Evolutionary conservation across 1,284 basidiomycete genomes (phyloP).

Genomic region (Boletellus deceptivus): DNA sequence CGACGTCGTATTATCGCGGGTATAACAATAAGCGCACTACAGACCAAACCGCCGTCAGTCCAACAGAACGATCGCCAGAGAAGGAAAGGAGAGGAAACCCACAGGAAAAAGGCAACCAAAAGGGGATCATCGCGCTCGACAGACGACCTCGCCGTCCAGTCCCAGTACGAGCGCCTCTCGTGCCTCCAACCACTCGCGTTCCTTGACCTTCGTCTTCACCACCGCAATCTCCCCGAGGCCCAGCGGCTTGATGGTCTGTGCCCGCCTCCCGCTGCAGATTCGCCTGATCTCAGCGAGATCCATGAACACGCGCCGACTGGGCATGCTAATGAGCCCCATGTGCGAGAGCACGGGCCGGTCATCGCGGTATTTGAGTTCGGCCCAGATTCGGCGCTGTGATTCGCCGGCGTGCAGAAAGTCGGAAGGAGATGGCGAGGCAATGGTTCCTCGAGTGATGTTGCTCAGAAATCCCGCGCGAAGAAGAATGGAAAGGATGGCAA

Average conservation of each 20-base stretch:
- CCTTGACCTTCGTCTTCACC: slow-evolving; percentile 65
- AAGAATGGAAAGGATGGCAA: slow-evolving; percentile 81
- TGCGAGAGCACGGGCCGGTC: slow-evolving; percentile 75
- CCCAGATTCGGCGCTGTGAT: slow-evolving; percentile 78
- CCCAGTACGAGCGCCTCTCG: slow-evolving; percentile 58
- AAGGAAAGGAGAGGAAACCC: not conserved
- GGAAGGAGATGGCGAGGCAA: slow-evolving; percentile 58
- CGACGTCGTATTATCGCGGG: not conserved
- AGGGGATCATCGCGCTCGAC: slow-evolving; percentile 56
- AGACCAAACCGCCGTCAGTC: slow-evolving; percentile 1
- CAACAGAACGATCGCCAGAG: not conserved
- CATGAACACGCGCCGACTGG: slow-evolving; percentile 62
- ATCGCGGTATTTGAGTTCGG: slow-evolving; percentile 85
- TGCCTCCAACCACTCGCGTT: slow-evolving; percentile 64
- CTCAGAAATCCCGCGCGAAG: slow-evolving; percentile 85
- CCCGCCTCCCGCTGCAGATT: slow-evolving; percentile 72
- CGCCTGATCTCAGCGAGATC: slow-evolving; percentile 66
- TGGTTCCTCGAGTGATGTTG: slow-evolving; percentile 77
- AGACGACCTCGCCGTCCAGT: slow-evolving; percentile 70
- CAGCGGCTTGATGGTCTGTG: slow-evolving; percentile 69
- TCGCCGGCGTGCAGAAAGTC: slow-evolving; percentile 57
- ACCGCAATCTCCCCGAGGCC: slow-evolving; percentile 87
- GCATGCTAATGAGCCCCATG: slow-evolving; percentile 34
- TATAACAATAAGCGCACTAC: not conserved
- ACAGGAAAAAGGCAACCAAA: not conserved